Base-by-base conservation (phyloP, 495 filamentous ascomycete genomes). In the Daldinia caldariorum region DNA sequence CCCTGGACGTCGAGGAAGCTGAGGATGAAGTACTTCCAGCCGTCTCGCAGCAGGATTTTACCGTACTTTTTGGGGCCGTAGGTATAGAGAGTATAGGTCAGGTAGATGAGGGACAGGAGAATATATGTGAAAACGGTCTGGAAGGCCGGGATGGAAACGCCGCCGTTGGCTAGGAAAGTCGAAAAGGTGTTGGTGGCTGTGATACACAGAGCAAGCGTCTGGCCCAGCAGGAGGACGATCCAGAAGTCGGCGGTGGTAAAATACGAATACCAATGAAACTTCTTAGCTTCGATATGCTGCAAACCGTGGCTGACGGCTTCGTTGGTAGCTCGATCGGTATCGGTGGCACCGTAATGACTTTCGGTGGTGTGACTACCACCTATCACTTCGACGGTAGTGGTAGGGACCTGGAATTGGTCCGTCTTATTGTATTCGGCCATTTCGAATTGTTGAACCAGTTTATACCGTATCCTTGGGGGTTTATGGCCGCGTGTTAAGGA, bases 71-170 rank as follows among this genome's bases (percentile, higher is more conserved):
- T 90, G 73, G 87, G 81, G 31, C 95, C 95, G 77, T 94, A 93
- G 50, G 83, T 84, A 82, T 96, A 94, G 16, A 97, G 79, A 1
- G 93, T 94, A 77, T 90, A 90, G 10, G 89, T 86, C 16, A 93
- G 89, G 81, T 95, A 99, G 63, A 97, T 85, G 22, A 92, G 65
- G 32, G 90, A 90, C 38, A 99, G 83, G n/a, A 97, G 79, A 13
- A 91, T 85, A 78, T 99, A 99, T 78, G 92, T 97, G 84, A 97
- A 94, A 73, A 98, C 88, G 4, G 92, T 94, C 81, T 99, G 95
- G 81, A 97, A 97, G 41, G 95, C 94, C n/a, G 95, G 95, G 73
- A 99, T 96, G 31, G 87, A 92, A 63, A 92, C 95, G 29, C 87
- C 84, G 59, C 87, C 79, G 1, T 76, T 72, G 20, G 82, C 85